Conservation (phyloP, 2,329 filamentous ascomycete species). For the Zasmidium angulare region DNA sequence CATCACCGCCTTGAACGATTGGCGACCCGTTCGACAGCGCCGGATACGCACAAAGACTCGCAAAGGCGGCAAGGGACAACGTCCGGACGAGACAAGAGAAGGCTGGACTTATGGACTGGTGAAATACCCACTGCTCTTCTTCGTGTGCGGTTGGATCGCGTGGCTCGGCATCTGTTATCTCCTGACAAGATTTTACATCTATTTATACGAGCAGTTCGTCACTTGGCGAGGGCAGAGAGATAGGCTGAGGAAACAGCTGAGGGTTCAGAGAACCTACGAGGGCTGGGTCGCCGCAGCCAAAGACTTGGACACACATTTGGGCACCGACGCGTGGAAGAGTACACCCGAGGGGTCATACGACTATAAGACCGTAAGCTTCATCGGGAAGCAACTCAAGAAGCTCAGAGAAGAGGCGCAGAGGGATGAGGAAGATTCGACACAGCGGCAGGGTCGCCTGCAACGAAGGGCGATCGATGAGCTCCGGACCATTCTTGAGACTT, state of each 20-base stretch:
- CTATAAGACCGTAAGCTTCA: slow-evolving; percentile 74
- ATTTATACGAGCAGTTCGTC: slow-evolving; percentile 85
- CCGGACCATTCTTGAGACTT: slow-evolving; percentile 76
- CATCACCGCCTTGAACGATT: slow-evolving; percentile 91
- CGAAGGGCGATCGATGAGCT: slow-evolving; percentile 70
- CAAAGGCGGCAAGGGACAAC: slow-evolving; percentile 46
- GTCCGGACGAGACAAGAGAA: slow-evolving; percentile 88
- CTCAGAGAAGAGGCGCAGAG: slow-evolving; percentile 55
- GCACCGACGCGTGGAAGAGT: slow-evolving; percentile 77
- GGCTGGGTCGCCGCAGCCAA: slow-evolving; percentile 83
- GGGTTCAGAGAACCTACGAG: slow-evolving; percentile 69
- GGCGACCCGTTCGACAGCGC: slow-evolving; percentile 81
- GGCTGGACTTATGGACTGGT: slow-evolving; percentile 84
- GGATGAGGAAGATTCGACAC: slow-evolving; percentile 51
- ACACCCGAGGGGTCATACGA: slow-evolving; percentile 77
- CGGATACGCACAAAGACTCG: slow-evolving; percentile 38
- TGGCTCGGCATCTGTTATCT: slow-evolving; percentile 74
- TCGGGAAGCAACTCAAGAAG: slow-evolving; percentile 72
- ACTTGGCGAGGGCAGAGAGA: slow-evolving; percentile 84
- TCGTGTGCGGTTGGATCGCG: slow-evolving; percentile 77
- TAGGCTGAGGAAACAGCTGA: slow-evolving; percentile 67
- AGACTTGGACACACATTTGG: slow-evolving; percentile 75
- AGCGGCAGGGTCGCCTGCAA: slow-evolving; percentile 27
- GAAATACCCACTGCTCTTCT: slow-evolving; percentile 86
- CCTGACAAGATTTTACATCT: slow-evolving; percentile 83